Evolutionary conservation across 306 rosid species (phyloP).

Genomic region (Prunus mongolica): DNA sequence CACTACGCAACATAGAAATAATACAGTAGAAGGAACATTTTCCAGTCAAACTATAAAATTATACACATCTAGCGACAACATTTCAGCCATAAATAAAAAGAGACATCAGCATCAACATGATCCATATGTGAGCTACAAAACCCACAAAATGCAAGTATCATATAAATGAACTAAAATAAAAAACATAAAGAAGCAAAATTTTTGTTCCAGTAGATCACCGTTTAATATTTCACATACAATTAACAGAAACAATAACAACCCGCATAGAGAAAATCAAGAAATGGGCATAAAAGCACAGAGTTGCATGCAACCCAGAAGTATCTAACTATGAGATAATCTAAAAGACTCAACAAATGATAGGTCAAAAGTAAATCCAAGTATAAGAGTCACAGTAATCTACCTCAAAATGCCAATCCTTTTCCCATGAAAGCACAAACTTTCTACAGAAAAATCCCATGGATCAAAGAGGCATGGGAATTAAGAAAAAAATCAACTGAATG

Average conservation of each 20-base stretch:
- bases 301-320: conserved; percentile 7
- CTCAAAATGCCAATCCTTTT: conserved; percentile 28
- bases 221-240: not conserved
- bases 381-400: conserved; percentile 13
- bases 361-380: conserved; percentile 1
- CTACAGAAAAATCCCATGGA: conserved; percentile 1
- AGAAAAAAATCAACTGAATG: conserved; percentile 13
- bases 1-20: not conserved
- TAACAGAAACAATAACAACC: not conserved
- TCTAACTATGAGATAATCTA: not conserved
- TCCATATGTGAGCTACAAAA: not conserved
- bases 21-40: not conserved
- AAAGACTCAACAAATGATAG: conserved; percentile 1
- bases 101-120: not conserved
- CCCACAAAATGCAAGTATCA: not conserved
- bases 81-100: not conserved
- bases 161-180: not conserved
- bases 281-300: conserved; percentile 5
- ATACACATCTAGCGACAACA: not conserved
- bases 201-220: conserved; percentile 3
- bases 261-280: not conserved
- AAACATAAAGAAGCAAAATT: not conserved
- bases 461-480: conserved; percentile 20
- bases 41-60: conserved; percentile 6
- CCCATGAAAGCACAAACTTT: conserved; percentile 12